Evolutionary conservation across 192 early-diverging fungal genomes (phyloP).

Genomic region (Podila horticola): DNA sequence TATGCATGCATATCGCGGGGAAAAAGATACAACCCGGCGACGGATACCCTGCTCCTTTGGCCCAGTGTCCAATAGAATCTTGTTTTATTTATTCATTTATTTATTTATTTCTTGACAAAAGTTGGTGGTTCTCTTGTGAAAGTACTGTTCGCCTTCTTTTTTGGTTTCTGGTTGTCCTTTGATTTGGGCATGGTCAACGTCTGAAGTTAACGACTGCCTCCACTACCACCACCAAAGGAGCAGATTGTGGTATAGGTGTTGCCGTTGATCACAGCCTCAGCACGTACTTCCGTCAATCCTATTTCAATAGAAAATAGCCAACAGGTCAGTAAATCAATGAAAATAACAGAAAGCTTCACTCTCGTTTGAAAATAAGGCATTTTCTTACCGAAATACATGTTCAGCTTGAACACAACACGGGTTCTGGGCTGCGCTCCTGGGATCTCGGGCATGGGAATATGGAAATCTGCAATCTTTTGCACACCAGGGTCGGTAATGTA

Average conservation of each 20-base stretch:
- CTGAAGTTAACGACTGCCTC: background rate
- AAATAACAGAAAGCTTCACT: background rate
- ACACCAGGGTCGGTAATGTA: slow-evolving; percentile 55
- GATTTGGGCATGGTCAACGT: background rate
- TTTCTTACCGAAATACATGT: slow-evolving; percentile 41
- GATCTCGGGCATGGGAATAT: slow-evolving; percentile 52
- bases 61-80: no score
- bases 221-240: slow-evolving; percentile 55
- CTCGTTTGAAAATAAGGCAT: background rate
- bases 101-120: no score
- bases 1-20: no score
- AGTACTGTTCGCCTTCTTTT: no score
- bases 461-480: slow-evolving; percentile 57
- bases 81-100: no score
- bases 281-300: slow-evolving; percentile 59
- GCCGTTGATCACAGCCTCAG: slow-evolving; percentile 61
- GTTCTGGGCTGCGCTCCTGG: slow-evolving; percentile 48
- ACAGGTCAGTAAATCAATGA: background rate
- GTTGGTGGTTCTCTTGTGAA: no score
- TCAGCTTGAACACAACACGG: slow-evolving; percentile 51
- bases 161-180: no score
- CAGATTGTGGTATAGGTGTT: slow-evolving; percentile 59
- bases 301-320: slow-evolving; percentile 1
- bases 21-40: no score
- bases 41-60: no score